These are phyloP conservation scores for Aspergillus ruber DNA, from an alignment of 2,329 filamentous ascomycete species.

Conservation along the genomic window DNA sequence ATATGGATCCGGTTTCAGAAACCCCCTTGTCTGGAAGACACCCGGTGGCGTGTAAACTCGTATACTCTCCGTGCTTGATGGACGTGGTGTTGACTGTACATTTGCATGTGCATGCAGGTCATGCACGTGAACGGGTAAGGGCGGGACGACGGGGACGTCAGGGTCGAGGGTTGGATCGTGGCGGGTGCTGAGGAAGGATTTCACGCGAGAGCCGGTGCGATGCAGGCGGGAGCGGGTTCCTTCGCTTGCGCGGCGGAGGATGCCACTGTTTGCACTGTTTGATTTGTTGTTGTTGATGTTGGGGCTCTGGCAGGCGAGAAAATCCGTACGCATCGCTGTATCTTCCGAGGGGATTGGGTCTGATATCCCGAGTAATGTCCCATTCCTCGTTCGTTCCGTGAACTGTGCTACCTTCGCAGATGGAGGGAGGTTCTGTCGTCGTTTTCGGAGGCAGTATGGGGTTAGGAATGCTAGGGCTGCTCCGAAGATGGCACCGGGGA, in stretches of 20 bases:
- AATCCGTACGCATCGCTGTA: slow-evolving; percentile 38
- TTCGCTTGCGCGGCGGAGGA: slow-evolving; percentile 8
- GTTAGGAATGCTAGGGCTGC: slow-evolving; percentile 50
- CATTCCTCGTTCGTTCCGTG: slow-evolving; percentile 27
- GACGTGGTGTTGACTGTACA: not conserved
- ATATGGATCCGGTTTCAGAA: slow-evolving; percentile 22
- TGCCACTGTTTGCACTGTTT: slow-evolving; percentile 8
- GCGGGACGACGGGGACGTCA: not conserved
- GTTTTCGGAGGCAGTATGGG: slow-evolving; percentile 30
- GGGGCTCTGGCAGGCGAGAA: slow-evolving; percentile 29
- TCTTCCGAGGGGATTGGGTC: slow-evolving; percentile 39
- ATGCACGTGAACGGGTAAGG: not conserved
- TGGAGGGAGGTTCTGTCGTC: slow-evolving; percentile 10
- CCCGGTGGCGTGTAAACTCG: slow-evolving; percentile 41
- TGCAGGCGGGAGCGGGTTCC: slow-evolving; percentile 26
- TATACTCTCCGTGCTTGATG: slow-evolving; percentile 40
- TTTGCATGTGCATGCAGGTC: not conserved
- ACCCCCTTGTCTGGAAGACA: slow-evolving; percentile 19
- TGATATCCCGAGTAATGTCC: slow-evolving; percentile 33
- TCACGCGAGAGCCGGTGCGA: slow-evolving; percentile 31
- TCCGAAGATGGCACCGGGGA: slow-evolving; percentile 40
- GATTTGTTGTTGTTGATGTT: not conserved
- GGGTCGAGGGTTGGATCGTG: slow-evolving; percentile 6
- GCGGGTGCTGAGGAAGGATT: slow-evolving; percentile 28
- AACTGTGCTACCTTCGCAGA: slow-evolving; percentile 19